Percentiles rank a stretch among this genome's conserved stretches.
Conservation (phyloP, 495 filamentous ascomycete genomes). For the Cetradonia linearis region DNA sequence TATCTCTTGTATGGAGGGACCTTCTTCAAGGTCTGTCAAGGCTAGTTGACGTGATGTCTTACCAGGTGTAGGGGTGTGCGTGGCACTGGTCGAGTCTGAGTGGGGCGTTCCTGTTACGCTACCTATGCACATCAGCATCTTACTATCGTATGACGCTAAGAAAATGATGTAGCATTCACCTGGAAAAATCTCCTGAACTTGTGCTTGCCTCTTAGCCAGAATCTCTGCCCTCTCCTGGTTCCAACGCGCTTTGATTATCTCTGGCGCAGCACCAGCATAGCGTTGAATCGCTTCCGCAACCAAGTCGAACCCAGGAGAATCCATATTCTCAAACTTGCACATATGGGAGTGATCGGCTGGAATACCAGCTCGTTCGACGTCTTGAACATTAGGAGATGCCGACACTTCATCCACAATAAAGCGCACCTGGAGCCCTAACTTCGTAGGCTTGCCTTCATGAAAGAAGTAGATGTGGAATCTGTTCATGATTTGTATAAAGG, state of each 20-base stretch:
- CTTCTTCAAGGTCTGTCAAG: slow-evolving; percentile 18
- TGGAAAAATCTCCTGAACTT: slow-evolving; percentile 22
- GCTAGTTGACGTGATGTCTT: slow-evolving; percentile 19
- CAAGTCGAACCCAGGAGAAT: slow-evolving; percentile 61
- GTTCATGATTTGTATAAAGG: slow-evolving; percentile 63
- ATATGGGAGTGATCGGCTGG: slow-evolving; percentile 72
- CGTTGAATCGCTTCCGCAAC: slow-evolving; percentile 63
- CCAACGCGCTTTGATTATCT: slow-evolving; percentile 52
- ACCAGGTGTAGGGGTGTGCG: slow-evolving; percentile 20
- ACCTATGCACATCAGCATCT: slow-evolving; percentile 15
- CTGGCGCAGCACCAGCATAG: slow-evolving; percentile 52
- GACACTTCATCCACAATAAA: slow-evolving; percentile 63
- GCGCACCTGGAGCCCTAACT: neutral
- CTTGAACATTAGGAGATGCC: slow-evolving; percentile 65
- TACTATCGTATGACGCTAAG: neutral
- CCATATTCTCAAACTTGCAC: slow-evolving; percentile 71
- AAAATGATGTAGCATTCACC: slow-evolving; percentile 16
- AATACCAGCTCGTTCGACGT: slow-evolving; percentile 67
- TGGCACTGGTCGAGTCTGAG: slow-evolving; percentile 19
- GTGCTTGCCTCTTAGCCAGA: slow-evolving; percentile 32
- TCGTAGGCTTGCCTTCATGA: slow-evolving; percentile 40
- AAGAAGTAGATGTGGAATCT: slow-evolving; percentile 65
- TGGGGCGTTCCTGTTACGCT: slow-evolving; percentile 20
- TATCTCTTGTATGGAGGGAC: slow-evolving; percentile 12
- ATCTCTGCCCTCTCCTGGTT: slow-evolving; percentile 48